phyloP scores from a whole-genome alignment of 805 yeast genomes.

The Candida boidinii region DNA sequence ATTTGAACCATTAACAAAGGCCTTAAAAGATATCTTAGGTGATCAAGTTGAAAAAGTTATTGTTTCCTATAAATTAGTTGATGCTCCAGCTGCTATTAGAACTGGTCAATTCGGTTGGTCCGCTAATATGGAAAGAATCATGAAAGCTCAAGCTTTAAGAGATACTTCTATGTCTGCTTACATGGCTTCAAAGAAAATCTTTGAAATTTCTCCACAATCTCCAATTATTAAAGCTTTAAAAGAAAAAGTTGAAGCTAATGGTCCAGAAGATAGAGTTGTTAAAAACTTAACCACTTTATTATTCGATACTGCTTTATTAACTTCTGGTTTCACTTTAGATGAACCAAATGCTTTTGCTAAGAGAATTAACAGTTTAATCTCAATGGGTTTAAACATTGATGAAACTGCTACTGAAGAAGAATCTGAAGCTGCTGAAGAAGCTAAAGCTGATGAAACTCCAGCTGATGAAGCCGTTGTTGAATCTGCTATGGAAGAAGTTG shows the following conservation, averaged over 20 bases:
- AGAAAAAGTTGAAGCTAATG: constrained; percentile 93
- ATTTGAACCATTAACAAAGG: constrained; percentile 89
- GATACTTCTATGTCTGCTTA: constrained; percentile 97
- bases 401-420: constrained; percentile 46
- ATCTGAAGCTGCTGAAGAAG: constrained; percentile 27
- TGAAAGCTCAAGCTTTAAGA: constrained; percentile 99
- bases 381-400: constrained; percentile 96
- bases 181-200: constrained; percentile 99
- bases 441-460: constrained; percentile 45
- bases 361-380: constrained; percentile 96
- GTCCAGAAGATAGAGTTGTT: constrained; percentile 97
- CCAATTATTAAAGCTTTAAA: constrained; percentile 92
- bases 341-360: constrained; percentile 97
- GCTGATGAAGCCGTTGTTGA: constrained; percentile 69
- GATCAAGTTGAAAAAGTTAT: constrained; percentile 99
- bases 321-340: constrained; percentile 98
- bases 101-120: constrained; percentile 99
- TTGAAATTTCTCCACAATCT: constrained; percentile 96
- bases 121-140: constrained; percentile 99
- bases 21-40: constrained; percentile 94
- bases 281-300: constrained; percentile 93
- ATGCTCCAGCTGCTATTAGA: constrained; percentile 99
- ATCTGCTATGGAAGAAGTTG: constrained; percentile 99
- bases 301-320: constrained; percentile 95
- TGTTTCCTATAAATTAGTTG: constrained; percentile 94